Conservation (phyloP, 2,329 filamentous ascomycete species). For the Aspergillus udagawae region DNA sequence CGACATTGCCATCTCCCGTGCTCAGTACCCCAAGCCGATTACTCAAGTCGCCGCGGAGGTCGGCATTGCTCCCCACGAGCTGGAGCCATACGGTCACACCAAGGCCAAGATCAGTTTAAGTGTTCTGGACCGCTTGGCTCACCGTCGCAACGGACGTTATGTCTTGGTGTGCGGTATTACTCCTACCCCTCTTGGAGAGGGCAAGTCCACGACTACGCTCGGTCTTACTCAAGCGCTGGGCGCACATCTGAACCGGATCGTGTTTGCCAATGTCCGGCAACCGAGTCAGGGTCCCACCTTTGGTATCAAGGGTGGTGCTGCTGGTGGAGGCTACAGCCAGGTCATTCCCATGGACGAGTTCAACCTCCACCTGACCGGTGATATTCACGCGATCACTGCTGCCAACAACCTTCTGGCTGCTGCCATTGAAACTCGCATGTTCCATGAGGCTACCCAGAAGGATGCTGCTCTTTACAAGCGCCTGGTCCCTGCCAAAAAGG, state of each 20-base stretch:
- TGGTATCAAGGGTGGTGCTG: slow-evolving; percentile 97
- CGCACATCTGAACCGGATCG: slow-evolving; percentile 79
- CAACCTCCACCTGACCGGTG: slow-evolving; percentile 94
- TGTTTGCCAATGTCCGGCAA: slow-evolving; percentile 95
- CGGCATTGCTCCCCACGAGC: slow-evolving; percentile 80
- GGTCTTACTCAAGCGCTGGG: slow-evolving; percentile 90
- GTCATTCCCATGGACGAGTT: slow-evolving; percentile 99
- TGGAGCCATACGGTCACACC: slow-evolving; percentile 91
- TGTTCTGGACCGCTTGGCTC: slow-evolving; percentile 75
- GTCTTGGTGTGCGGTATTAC: slow-evolving; percentile 94
- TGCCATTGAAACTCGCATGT: slow-evolving; percentile 96
- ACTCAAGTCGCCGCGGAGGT: slow-evolving; percentile 79
- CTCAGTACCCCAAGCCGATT: slow-evolving; percentile 89
- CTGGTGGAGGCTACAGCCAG: slow-evolving; percentile 96
- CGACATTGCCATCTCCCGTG: slow-evolving; percentile 86
- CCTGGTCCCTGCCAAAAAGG: slow-evolving; percentile 84
- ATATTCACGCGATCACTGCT: slow-evolving; percentile 95
- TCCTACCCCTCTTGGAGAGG: slow-evolving; percentile 91
- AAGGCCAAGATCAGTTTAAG: slow-evolving; percentile 92
- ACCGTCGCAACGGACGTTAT: slow-evolving; percentile 85
- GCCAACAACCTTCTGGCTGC: slow-evolving; percentile 96
- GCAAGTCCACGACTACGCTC: slow-evolving; percentile 97
- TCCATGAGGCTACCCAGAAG: slow-evolving; percentile 94
- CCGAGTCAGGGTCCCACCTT: slow-evolving; percentile 97
- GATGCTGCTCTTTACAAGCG: slow-evolving; percentile 82